These are phyloP conservation scores for Hepatocystis sp. DNA, from an alignment of 169 alveolate species.

Conservation along the genomic window DNA sequence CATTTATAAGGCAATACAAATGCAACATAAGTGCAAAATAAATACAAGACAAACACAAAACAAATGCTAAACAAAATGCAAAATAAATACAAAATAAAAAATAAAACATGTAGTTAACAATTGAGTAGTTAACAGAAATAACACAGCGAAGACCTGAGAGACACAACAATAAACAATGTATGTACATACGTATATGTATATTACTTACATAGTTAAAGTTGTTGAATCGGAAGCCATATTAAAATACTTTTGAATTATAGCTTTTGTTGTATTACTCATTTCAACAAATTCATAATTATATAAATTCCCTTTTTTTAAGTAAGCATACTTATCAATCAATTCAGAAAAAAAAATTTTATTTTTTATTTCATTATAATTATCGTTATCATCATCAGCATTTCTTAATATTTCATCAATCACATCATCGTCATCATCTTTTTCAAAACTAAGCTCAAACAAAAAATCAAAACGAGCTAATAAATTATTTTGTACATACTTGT, in stretches of 20 bases:
- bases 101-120: no score
- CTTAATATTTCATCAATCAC: conserved; percentile 33
- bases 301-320: conserved; percentile 45
- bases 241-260: conserved; percentile 60
- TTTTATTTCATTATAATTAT: conserved; percentile 11
- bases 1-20: no score
- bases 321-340: conserved; percentile 35
- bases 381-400: conserved; percentile 37
- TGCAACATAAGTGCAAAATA: no score
- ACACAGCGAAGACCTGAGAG: no score
- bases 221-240: conserved; percentile 67
- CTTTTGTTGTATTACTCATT: conserved; percentile 36
- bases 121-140: no score
- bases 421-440: conserved; percentile 48
- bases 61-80: no score
- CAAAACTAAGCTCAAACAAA: conserved; percentile 53
- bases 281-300: conserved; percentile 41
- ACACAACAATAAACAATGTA: background rate
- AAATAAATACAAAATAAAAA: no score
- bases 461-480: conserved; percentile 68
- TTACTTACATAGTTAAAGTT: conserved; percentile 64
- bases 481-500: conserved; percentile 29
- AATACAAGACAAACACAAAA: no score
- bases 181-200: background rate
- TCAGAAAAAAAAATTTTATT: conserved; percentile 21